Evolutionary conservation across 2,329 filamentous ascomycete species (phyloP), one percentile per base, ranked within the genome.

Genomic region (Raffaelea deltoideospora): DNA sequence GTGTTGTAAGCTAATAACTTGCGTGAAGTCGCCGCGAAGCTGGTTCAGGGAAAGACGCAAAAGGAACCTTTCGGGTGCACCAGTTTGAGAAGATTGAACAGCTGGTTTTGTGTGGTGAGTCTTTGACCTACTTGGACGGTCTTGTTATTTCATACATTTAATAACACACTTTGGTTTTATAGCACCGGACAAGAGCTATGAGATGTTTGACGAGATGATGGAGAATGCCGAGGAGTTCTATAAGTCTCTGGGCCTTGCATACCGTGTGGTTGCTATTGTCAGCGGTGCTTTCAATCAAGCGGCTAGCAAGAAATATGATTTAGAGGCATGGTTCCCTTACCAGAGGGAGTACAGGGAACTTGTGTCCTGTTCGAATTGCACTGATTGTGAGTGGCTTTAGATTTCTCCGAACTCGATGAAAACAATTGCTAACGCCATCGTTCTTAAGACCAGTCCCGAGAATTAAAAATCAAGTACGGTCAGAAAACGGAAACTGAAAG

Each of bases 311-410:
- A 98, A 98, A 62, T 87, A 79, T 55, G 90, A 98, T 53, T 69
- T 98, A 18, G 90, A 98, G 44, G 48, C 90, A 3, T 94, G 86
- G 84, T 93, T 93, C 58, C 86, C 85, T 14, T 92, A 82, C 67
- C 87, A 96, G 58, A 81, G 81, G 50, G 90, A 96, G 60, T 98
- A 96, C 71, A 96, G 96, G 64, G 90, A 96, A 63, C 73, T 98
- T 21, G 90, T 96, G 35, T 93, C 84, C 17, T 94, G 87, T 70
- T 93, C 85, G 43, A 98, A 98, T 64, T 98, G 90, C 66, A 93
- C 85, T 31, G 88, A 96, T 56, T 96, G 42, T 45, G 20, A 5
- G 44, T 37, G 4, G 20, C 28, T 2, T 14, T 11, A 11, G n/a
- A 11, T 4, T 1, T 19, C 10, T 13, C 19, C 20, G 2, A 18